phyloP scores from a whole-genome alignment of 495 filamentous ascomycete genomes.

The Lasiosphaeria ovina region DNA sequence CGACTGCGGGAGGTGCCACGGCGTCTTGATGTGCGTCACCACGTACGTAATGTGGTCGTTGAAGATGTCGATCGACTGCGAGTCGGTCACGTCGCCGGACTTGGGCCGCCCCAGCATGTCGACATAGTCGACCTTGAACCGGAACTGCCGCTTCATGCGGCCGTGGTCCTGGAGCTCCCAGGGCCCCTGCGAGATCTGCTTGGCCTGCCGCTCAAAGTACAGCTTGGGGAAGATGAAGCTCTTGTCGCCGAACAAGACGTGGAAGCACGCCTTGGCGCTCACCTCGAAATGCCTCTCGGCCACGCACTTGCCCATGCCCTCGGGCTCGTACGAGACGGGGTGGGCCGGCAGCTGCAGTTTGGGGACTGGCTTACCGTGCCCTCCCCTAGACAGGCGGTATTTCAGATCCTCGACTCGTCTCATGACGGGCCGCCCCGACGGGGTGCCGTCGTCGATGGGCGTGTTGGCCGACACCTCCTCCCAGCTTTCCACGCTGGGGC shows the following conservation, averaged over 20 bases:
- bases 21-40: slow-evolving; percentile 79
- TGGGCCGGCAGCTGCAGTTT: slow-evolving; percentile 85
- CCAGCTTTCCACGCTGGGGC: slow-evolving; percentile 86
- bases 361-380: slow-evolving; percentile 51
- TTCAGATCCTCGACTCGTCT: slow-evolving; percentile 51
- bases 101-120: slow-evolving; percentile 62
- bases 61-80: slow-evolving; percentile 85
- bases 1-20: slow-evolving; percentile 85
- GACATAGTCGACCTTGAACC: slow-evolving; percentile 69
- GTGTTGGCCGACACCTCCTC: slow-evolving; percentile 74
- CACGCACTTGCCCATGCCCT: slow-evolving; percentile 66
- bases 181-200: slow-evolving; percentile 77
- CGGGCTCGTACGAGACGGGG: slow-evolving; percentile 78
- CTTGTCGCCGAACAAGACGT: slow-evolving; percentile 93
- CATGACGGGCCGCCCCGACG: slow-evolving; percentile 38
- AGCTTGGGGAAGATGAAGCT: slow-evolving; percentile 90
- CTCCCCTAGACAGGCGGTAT: slow-evolving; percentile 54
- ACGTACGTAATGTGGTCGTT: slow-evolving; percentile 97
- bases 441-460: slow-evolving; percentile 57
- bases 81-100: slow-evolving; percentile 67
- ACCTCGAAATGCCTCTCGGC: slow-evolving; percentile 80
- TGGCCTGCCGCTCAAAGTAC: slow-evolving; percentile 79
- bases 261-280: slow-evolving; percentile 89
- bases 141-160: slow-evolving; percentile 71
- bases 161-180: slow-evolving; percentile 71